Base-by-base conservation (phyloP, 495 filamentous ascomycete species). In the Hyphodiscus hymeniophilus region DNA sequence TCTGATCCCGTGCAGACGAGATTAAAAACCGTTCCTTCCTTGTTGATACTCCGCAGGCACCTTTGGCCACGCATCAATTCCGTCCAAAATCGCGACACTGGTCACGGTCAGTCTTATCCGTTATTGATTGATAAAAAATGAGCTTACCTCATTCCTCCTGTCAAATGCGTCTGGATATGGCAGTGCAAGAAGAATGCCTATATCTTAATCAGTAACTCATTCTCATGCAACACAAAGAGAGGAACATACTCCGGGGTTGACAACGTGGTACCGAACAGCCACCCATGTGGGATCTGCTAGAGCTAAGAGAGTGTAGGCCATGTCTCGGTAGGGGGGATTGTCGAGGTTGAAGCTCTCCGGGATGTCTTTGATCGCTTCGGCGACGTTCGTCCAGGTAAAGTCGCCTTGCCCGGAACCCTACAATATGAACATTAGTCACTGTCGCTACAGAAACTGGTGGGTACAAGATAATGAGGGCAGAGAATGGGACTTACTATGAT, bases 161-260 rank as follows among this genome's bases (percentile, higher is more conserved):
- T 60, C 31, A 76, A 55, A 64, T 82, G 78, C 16, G 67, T 66
- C 61, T 77, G 67, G 31, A 81, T 74, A 60, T 83, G 78, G 51
- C 79, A 81, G 58, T 83, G 77, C 36, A 83, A 48, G 31, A 80
- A 60, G 42, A 70, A 83, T 0, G 75, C 68, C 42, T 46, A 45
- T n/a, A n/a, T n/a, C n/a, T 8, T 21, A 8, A 23, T 28, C 26
- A 28, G 10, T 13, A n/a, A 22, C 28, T 13, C 23, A 11, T 8
- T n/a, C n/a, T n/a, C n/a, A n/a, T n/a, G n/a, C 18, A 28, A 10
- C 11, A 22, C 13, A n/a, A 24, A 24, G 24, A 7, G 20, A 15
- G 32, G 16, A 32, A 46, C 49, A 46, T 22, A 46, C 42, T 0
- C 79, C 77, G 1, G 78, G 78, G 42, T 79, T 77, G 0, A 68